These are phyloP conservation scores for Pyrrhoderma noxium DNA, from an alignment of 1,284 basidiomycete genomes.

Conservation along the genomic window DNA sequence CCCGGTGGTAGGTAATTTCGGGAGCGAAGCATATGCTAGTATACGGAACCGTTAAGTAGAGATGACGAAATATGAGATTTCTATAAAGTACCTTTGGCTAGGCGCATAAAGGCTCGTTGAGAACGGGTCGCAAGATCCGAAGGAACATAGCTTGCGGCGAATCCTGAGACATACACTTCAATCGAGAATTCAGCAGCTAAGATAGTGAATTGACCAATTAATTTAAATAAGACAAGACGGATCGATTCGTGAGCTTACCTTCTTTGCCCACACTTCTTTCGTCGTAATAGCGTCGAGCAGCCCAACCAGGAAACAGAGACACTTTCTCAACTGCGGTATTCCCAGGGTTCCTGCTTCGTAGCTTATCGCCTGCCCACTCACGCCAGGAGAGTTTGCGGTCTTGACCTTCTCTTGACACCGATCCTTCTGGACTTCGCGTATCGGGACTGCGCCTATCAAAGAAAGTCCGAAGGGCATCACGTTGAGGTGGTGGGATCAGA, in stretches of 20 bases:
- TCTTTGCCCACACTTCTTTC: conserved; percentile 10
- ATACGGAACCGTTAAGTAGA: conserved; percentile 7
- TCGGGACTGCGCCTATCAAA: conserved; percentile 20
- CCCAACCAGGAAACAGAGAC: conserved; percentile 37
- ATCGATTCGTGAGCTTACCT: conserved; percentile 12
- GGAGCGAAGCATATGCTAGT: conserved; percentile 56
- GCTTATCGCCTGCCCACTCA: conserved; percentile 44
- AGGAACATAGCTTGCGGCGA: conserved; percentile 54
- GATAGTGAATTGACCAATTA: background rate
- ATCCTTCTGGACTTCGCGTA: background rate
- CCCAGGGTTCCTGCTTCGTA: conserved; percentile 24
- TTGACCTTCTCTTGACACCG: background rate
- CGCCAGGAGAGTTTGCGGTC: conserved; percentile 32
- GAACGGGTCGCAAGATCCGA: conserved; percentile 61
- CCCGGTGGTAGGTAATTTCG: conserved; percentile 35
- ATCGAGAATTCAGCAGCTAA: conserved; percentile 45
- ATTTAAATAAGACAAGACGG: background rate
- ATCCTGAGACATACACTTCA: conserved; percentile 70
- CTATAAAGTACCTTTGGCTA: conserved; percentile 60
- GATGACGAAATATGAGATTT: conserved; percentile 2
- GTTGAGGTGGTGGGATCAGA: conserved; percentile 28
- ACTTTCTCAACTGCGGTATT: conserved; percentile 28
- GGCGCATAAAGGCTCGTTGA: conserved; percentile 65
- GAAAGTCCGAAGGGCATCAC: conserved; percentile 30
- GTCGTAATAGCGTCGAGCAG: conserved; percentile 29